phyloP scores from a whole-genome alignment of 148 eudicot genomes.

The Oxyria digyna region DNA sequence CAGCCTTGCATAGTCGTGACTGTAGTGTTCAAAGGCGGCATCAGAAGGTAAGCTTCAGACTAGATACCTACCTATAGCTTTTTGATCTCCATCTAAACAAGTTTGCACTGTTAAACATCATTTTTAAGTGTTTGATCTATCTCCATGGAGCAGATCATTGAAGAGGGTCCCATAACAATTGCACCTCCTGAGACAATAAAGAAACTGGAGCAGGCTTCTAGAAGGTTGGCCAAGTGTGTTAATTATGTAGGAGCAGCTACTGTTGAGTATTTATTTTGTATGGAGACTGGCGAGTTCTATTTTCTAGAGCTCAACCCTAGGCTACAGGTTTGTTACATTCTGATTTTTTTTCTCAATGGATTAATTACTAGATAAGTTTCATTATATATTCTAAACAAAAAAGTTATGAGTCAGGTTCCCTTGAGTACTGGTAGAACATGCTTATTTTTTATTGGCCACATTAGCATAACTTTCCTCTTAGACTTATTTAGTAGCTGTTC shows the following conservation, averaged over 20 bases:
- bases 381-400: no score
- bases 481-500: no score
- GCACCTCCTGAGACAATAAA: constrained; percentile 73
- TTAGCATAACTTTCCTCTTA: no score
- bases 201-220: constrained; percentile 93
- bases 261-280: constrained; percentile 86
- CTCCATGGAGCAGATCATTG: constrained; percentile 18
- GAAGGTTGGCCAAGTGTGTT: constrained; percentile 89
- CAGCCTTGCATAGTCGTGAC: constrained; percentile 98
- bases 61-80: not conserved
- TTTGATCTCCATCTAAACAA: not conserved
- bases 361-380: no score
- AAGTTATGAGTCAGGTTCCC: no score
- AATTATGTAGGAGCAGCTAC: constrained; percentile 97
- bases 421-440: no score
- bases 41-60: not conserved
- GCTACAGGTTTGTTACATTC: constrained; percentile 51
- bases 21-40: constrained; percentile 82
- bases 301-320: constrained; percentile 96
- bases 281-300: constrained; percentile 95
- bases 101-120: not conserved
- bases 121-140: not conserved
- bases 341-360: not conserved
- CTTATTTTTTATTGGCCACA: no score
- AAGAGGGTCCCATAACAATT: constrained; percentile 94